Evolutionary conservation across 495 filamentous ascomycete genomes (phyloP).

Genomic region (Recurvomyces mirabilis): DNA sequence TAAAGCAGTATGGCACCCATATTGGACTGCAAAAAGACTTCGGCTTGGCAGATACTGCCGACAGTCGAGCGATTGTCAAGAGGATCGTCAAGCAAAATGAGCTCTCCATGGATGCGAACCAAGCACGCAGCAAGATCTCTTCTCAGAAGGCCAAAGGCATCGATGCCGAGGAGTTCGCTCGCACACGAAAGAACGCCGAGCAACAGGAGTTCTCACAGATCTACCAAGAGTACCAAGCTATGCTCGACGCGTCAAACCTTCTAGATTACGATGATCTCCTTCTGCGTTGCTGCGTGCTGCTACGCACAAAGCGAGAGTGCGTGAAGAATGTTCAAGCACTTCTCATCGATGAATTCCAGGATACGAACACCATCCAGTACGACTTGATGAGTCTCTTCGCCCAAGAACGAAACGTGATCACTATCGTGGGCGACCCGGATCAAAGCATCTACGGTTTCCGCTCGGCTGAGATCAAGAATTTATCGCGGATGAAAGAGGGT

Average conservation of each 20-base stretch:
- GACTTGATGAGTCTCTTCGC: constrained; percentile 90
- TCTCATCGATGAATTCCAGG: constrained; percentile 95
- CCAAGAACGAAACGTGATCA: constrained; percentile 58
- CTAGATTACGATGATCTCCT: constrained; percentile 95
- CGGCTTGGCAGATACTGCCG: constrained; percentile 81
- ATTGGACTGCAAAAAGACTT: constrained; percentile 77
- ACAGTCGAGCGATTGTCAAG: constrained; percentile 65
- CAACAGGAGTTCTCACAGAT: constrained; percentile 64
- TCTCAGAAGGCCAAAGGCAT: constrained; percentile 68
- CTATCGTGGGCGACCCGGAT: constrained; percentile 93
- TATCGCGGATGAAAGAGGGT: constrained; percentile 61
- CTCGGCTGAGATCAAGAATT: constrained; percentile 89
- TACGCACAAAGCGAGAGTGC: constrained; percentile 66
- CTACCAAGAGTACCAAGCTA: constrained; percentile 67
- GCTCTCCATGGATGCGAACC: constrained; percentile 55
- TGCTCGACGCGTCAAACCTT: constrained; percentile 64
- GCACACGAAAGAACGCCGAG: constrained; percentile 42
- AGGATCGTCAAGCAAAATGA: constrained; percentile 59
- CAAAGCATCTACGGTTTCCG: constrained; percentile 98
- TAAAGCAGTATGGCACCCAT: constrained; percentile 72
- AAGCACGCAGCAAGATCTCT: constrained; percentile 68
- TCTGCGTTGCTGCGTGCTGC: constrained; percentile 68
- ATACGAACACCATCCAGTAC: constrained; percentile 92
- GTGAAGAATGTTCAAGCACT: constrained; percentile 86
- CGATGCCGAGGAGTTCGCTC: constrained; percentile 35